Evolutionary conservation across 352 stramenopile genomes (phyloP), one percentile per base, ranked within the genome.

Genomic region (Globisporangium parvum): DNA sequence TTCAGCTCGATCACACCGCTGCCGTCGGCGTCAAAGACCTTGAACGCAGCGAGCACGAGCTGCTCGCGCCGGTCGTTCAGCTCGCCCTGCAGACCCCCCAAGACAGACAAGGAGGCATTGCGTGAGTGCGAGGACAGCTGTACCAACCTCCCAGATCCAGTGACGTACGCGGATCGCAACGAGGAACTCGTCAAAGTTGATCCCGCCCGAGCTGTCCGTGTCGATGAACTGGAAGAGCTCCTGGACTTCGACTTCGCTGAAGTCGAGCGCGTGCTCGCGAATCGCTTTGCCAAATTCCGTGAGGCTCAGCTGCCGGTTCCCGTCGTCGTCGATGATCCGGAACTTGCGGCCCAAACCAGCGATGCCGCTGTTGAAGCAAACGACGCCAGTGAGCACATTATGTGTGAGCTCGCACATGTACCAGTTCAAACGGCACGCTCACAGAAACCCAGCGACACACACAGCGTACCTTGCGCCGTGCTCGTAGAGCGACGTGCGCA

Each of bases 251-350:
- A 58, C 45, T 9, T 77, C 66, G 37, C 51, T 81, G 15, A 93
- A 55, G 23, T 78, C 70, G 6, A 91, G 63, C 6, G 68, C 67
- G 54, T 91, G 80, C 52, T 91, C 83, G 28, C 66, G 66, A 48
- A 93, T 75, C 11, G 79, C 83, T 67, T 93, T 91, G 39, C 59
- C 60, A 55, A 96, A 92, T 64, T 96, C 88, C 12, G 70, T 59
- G 21, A 82, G 55, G 52, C 69, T 89, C 46, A 96, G 54, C 47
- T 77, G 80, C 17, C 73, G 68, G 73, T 95, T 93, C 42, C 83
- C 82, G 55, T 95, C 81, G 58, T 96, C 82, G 59, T 96, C 87
- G 52, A 95, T 91, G 69, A 96, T 93, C 21, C 85, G 81, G 62
- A 96, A 91, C 64, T 93, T 93, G 59, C 83, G 80, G 31, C 83